Evolutionary conservation across 768 basidiomycete species (phyloP), one percentile per base, ranked within the genome.

Genomic region (Polyporus arcularius): DNA sequence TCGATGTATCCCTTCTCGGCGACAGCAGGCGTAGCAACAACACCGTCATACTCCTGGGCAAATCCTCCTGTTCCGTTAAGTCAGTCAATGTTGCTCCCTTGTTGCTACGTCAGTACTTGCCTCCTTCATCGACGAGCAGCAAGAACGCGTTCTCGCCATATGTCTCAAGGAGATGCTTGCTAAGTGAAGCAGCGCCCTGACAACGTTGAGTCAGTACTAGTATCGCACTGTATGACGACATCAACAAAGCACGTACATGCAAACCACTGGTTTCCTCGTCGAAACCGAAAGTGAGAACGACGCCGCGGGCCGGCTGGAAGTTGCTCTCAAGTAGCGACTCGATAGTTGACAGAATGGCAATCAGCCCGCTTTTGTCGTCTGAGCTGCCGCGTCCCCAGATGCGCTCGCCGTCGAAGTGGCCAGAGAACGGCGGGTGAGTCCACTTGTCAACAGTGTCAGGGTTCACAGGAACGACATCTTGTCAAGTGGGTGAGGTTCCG

Each of bases 41-140:
- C 58, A 1, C 66, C 63, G 3, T 74, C 78, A 14, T 66, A 68
- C 50, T 68, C 49, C 32, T 73, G 65, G 8, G 41, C 45, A 52
- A 66, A 75, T 35, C 68, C 70, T 57, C 70, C 76, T 76, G 8
- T 32, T 16, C 2, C 5, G 21, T 0, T 4, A 18, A 3, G 11
- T 45, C 4, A 43, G 51, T 50, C 18, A 40, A 4, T 5, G 28
- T 14, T 3, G 14, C n/a, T 4, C 12, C 11, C 4, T 11, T 40
- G 14, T 16, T 60, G 40, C 26, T n/a, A 49, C 3, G 2, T 2
- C 32, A 1, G 15, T n/a, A 63, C 60, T 58, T 66, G 75, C 82
- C 81, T 7, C 84, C 84, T 74, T 87, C 86, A 58, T 87, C 87
- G 11, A 87, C 76, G n/a, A 86, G 68, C 66, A 87, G 72, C 1